Evolutionary conservation across 1,284 basidiomycete genomes (phyloP).

Genomic region (Xerocomus minutiporus): DNA sequence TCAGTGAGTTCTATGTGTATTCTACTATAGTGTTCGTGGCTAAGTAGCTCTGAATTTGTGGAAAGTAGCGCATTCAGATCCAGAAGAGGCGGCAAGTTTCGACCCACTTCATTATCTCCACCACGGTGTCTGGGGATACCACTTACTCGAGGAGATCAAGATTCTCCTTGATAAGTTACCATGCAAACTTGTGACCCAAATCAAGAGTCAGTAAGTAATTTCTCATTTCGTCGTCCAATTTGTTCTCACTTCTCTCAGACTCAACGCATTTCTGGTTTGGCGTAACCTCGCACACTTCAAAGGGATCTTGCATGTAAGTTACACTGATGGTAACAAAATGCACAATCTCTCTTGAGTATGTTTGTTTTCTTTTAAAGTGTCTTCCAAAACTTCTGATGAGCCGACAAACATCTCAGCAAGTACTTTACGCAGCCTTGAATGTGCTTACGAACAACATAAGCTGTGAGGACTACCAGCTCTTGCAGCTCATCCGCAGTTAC

Average conservation of each 20-base stretch:
- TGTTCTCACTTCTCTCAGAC: too few relatives aligned
- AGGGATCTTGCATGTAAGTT: background rate
- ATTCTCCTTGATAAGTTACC: background rate
- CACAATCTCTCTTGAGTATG: background rate
- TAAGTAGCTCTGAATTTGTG: background rate
- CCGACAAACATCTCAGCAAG: too few relatives aligned
- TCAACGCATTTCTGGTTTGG: background rate
- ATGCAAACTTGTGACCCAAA: background rate
- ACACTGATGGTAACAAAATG: background rate
- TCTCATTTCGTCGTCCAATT: background rate
- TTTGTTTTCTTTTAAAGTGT: background rate
- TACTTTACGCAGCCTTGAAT: too few relatives aligned
- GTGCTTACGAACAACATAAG: too few relatives aligned
- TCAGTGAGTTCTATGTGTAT: background rate
- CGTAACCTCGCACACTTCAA: background rate
- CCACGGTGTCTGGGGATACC: background rate
- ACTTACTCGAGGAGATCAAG: background rate
- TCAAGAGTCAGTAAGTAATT: background rate
- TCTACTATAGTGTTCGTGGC: background rate
- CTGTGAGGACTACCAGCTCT: too few relatives aligned
- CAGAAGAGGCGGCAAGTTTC: background rate
- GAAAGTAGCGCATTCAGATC: background rate
- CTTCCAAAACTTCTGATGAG: too few relatives aligned
- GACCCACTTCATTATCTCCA: background rate
- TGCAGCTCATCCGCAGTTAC: too few relatives aligned